Evolutionary conservation across 1,139 yeast genomes (phyloP).

Genomic region (Diutina siamensis): DNA sequence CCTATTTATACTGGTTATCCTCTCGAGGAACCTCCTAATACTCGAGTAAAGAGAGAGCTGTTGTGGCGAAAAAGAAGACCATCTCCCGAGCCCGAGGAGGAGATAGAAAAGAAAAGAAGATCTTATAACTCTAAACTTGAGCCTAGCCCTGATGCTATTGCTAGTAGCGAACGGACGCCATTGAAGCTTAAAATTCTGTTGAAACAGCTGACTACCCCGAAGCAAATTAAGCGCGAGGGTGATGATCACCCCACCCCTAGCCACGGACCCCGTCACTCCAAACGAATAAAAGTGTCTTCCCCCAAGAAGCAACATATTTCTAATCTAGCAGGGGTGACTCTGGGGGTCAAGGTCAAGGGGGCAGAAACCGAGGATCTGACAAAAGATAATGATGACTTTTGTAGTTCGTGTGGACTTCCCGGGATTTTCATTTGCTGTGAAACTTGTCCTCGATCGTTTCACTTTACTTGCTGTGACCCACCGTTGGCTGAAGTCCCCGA

Average conservation of each 20-base stretch:
- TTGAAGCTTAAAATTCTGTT: neutral
- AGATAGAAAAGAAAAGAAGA: neutral
- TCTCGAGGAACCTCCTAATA: constrained; percentile 48
- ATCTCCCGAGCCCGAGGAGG: neutral
- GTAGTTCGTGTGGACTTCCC: constrained; percentile 77
- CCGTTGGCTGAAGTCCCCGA: constrained; percentile 78
- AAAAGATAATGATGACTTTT: constrained; percentile 71
- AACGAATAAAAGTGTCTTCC: constrained; percentile 2
- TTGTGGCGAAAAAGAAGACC: constrained; percentile 1
- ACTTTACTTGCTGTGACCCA: constrained; percentile 83
- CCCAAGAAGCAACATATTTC: constrained; percentile 3
- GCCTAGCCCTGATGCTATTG: neutral
- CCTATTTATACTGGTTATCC: constrained; percentile 58
- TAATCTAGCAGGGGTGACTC: neutral
- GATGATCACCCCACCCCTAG: neutral
- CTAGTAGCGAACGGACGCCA: neutral
- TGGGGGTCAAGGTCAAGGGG: constrained; percentile 6
- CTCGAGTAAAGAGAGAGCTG: constrained; percentile 27
- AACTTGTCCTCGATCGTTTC: constrained; percentile 84
- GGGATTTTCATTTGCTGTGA: constrained; percentile 93
- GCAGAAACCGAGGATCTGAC: constrained; percentile 14
- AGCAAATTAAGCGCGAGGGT: neutral
- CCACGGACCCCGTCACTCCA: neutral
- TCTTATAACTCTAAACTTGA: neutral
- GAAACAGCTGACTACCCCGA: neutral